Evolutionary conservation across 305 asterid species (phyloP).

Genomic region (Salvia sclarea): DNA sequence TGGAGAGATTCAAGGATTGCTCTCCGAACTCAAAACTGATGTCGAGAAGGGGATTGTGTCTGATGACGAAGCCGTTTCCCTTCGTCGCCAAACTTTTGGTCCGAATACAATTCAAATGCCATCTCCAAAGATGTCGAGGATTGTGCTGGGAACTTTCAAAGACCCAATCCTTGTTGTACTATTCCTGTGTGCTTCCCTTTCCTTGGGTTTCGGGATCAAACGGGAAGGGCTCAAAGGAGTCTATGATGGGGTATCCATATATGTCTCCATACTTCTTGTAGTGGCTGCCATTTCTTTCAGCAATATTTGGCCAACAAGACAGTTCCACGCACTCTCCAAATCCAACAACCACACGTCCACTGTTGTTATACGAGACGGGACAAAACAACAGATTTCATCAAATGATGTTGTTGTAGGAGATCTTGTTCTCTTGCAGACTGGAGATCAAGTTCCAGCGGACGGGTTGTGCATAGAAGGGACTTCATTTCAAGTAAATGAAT

Average conservation of each 20-base stretch:
- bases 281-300: neutral
- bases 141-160: constrained; percentile 4
- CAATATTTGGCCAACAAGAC: constrained; percentile 1
- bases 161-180: constrained; percentile 6
- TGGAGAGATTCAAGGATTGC: constrained; percentile 1
- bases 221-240: neutral
- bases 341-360: neutral
- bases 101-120: neutral
- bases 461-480: neutral
- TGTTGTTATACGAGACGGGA: neutral
- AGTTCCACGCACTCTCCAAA: neutral
- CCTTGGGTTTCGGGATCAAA: constrained; percentile 6
- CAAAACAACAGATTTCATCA: neutral
- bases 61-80: neutral
- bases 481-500: constrained; percentile 15
- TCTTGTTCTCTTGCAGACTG: constrained; percentile 4
- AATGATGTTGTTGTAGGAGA: constrained; percentile 22
- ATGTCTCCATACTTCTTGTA: neutral
- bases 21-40: neutral
- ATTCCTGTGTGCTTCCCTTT: constrained; percentile 9
- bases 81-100: constrained; percentile 13
- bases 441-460: constrained; percentile 30
- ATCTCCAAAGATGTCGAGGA: neutral
- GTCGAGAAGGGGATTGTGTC: neutral
- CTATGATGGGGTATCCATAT: neutral